phyloP scores from a whole-genome alignment of 23 red algal genomes.

The Gracilaria gracilis region DNA sequence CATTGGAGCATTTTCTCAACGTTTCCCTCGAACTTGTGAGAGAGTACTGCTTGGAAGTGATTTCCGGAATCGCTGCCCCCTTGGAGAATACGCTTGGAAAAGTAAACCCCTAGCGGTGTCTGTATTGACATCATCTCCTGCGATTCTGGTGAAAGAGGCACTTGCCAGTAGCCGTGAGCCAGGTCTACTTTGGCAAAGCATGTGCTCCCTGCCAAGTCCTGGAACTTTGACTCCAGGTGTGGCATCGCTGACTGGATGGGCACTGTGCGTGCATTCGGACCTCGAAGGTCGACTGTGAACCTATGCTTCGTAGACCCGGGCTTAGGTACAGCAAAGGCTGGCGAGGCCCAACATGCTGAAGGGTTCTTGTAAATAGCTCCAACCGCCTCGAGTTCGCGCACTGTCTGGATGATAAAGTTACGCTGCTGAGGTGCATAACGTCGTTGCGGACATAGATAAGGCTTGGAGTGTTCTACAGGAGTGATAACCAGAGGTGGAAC shows the following conservation, averaged over 20 bases:
- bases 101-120: constrained; percentile 5
- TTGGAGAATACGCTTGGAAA: neutral
- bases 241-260: constrained; percentile 27
- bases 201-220: constrained; percentile 18
- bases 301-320: neutral
- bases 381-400: constrained; percentile 2
- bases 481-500: constrained; percentile 7
- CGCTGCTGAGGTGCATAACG: constrained; percentile 9
- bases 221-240: constrained; percentile 29
- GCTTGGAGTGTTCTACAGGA: neutral
- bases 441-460: neutral
- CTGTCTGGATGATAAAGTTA: neutral
- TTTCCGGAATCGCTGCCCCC: constrained; percentile 18
- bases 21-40: neutral
- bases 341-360: neutral
- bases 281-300: constrained; percentile 36
- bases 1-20: constrained; percentile 23
- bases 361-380: constrained; percentile 16
- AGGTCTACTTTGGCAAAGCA: constrained; percentile 33
- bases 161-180: constrained; percentile 40
- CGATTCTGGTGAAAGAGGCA: neutral
- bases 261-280: neutral
- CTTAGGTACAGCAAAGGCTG: constrained; percentile 30
- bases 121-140: constrained; percentile 32
- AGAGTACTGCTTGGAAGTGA: constrained; percentile 14